Percentiles rank a stretch among this genome's conserved stretches.
phyloP scores from a whole-genome alignment of 1,139 yeast species.

The Pichia sp. region DNA sequence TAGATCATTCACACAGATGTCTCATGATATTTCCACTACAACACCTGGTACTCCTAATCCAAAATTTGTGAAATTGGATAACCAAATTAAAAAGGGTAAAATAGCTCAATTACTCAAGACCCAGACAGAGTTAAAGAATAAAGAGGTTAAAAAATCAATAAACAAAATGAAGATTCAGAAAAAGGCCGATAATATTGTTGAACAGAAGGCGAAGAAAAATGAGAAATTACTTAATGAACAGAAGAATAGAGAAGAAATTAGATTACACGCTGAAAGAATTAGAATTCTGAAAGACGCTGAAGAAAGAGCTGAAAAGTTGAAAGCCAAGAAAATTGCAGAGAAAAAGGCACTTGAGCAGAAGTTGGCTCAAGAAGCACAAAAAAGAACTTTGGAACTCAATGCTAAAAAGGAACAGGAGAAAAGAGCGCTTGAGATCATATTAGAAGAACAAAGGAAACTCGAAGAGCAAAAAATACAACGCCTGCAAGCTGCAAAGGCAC shows the following conservation, averaged over 20 bases:
- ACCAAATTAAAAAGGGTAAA: neutral
- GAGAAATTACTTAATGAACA: neutral
- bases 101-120: neutral
- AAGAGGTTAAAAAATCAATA: neutral
- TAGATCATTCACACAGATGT: constrained; percentile 3
- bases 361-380: neutral
- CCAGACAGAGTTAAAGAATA: neutral
- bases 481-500: neutral
- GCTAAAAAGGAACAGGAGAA: neutral
- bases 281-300: neutral
- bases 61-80: neutral
- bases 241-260: too few species aligned
- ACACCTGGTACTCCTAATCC: neutral
- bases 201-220: neutral
- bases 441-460: neutral
- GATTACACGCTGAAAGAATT: neutral
- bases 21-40: neutral
- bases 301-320: neutral
- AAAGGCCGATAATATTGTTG: neutral
- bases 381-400: neutral
- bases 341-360: neutral
- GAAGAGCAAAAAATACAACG: neutral
- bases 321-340: neutral
- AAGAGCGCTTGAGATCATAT: neutral
- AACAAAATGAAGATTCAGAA: neutral